phyloP scores from a whole-genome alignment of 176 grass and related monocot genomes.

The Zizania latifolia region DNA sequence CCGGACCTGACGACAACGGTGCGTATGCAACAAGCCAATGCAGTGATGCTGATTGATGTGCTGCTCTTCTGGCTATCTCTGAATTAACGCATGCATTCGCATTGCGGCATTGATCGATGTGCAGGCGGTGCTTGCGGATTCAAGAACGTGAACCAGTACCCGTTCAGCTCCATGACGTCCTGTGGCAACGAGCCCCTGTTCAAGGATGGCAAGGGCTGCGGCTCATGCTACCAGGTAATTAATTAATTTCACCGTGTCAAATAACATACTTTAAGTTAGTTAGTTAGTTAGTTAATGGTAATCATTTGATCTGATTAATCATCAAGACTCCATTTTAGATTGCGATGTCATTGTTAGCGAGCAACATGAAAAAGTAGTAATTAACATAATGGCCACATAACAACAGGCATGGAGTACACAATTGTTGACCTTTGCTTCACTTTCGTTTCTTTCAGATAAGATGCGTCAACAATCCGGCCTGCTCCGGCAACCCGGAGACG shows the following conservation, averaged over 20 bases:
- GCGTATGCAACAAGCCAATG: neutral
- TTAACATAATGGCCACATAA: no score
- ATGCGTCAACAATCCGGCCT: conserved; percentile 41
- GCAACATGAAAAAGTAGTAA: no score
- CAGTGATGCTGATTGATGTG: neutral
- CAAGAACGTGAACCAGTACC: conserved; percentile 62
- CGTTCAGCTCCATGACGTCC: conserved; percentile 66
- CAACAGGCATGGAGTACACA: no score
- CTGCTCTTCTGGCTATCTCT: neutral
- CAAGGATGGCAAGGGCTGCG: conserved; percentile 70
- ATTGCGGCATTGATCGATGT: conserved; percentile 17
- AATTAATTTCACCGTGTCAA: no score
- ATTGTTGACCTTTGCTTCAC: no score
- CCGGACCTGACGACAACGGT: conserved; percentile 50
- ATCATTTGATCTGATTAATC: no score
- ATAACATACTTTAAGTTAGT: no score
- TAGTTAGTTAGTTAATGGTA: no score
- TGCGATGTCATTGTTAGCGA: no score
- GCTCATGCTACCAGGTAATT: conserved; percentile 71
- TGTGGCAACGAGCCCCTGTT: conserved; percentile 67
- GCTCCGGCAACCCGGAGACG: conserved; percentile 48
- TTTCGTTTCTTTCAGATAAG: no score
- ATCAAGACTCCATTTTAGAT: no score
- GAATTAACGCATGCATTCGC: neutral
- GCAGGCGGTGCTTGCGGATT: conserved; percentile 76